Base-by-base conservation (phyloP, 106 monocot genomes). In the Gastrodia elata region DNA sequence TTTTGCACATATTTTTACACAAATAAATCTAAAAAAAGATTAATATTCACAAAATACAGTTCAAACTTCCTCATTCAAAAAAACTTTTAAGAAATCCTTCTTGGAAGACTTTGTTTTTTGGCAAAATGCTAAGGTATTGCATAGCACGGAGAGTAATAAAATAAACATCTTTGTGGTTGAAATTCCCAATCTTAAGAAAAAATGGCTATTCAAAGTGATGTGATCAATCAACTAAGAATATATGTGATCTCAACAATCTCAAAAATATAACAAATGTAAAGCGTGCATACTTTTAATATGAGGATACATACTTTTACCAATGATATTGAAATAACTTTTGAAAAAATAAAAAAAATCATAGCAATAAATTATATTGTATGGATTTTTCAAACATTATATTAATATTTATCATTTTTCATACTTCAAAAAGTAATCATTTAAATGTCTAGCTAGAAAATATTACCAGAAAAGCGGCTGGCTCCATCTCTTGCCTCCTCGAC, bases 381-480 rank as follows among this genome's bases (percentile, higher is more conserved):
- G 37, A 67, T 27, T 36, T 38, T 20, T 37, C 18, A 35, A 67
- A n/a, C 18, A 36, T 38, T 67, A 11, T 5, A 3, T 61, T 10
- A 67, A 37, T 67, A 38, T 35, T 67, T 67, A 67, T 4, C 15
- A 67, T 15, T 67, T 67, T 36, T 38, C 18, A 27, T 5, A 18
- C 13, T 33, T 61, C 3, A 37, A 34, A 34, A 67, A 36, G 3
- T 18, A 2, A 37, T 5, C 16, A 15, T 7, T 8, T 28, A 1
- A 38, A 36, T 37, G 6, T 2, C 1, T 67, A 18, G 6, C 18
- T 58, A 9, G 64, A 4, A 43, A 32, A 61, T 20, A 27, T 16
- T 85, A 94, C 91, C 94, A 39, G 83, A 82, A 75, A 82, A 76
- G 32, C 48, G 78, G 13, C 83, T 77, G 34, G 80, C 39, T 24